Base-by-base conservation (phyloP, 2,329 filamentous ascomycete genomes). In the Cladosporium sp. region DNA sequence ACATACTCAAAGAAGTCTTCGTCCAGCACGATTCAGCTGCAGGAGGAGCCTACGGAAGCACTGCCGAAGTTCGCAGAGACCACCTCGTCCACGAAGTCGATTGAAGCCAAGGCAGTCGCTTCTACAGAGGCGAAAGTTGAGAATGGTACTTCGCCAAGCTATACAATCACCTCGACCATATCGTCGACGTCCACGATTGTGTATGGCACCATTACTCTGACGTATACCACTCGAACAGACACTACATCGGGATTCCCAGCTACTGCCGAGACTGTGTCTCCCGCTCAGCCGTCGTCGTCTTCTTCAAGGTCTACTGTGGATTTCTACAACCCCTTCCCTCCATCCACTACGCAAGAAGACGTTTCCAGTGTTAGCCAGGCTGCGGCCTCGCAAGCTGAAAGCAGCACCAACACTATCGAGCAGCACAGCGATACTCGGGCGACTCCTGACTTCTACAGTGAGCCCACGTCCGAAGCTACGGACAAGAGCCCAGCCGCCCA, bases 321-420 rank as follows among this genome's bases (percentile, higher is more conserved):
- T n/a, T 43, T 50, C 39, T 50, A 50, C 40, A 39, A 43, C 19
- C 48, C 39, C 13, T 38, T 38, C 18, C 35, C 48, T 25, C 39
- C 48, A 32, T 38, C 48, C 5, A 38, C 32, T 15, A 38, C 41
- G 25, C 22, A 36, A 33, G 40, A 38, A 8, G 11, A 18, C 8
- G 32, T 50, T 1, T n/a, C 12, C 16, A 43, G 32, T 20, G 39
- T 22, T 4, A 20, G 32, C 11, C 8, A 30, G 7, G 25, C 39
- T 29, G n/a, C 38, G 11, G 38, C 39, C 38, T 38, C 43, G 7
- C 15, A 33, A 16, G 35, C n/a, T 39, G n/a, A 15, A 12, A 29
- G 25, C 19, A 42, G 35, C 27, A 42, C 19, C 39, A 42, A 22
- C 19, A 43, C 48, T 5, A 30, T 32, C 4, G 18, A 43, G 13